These are phyloP conservation scores for Blastomyces percursus DNA, from an alignment of 2,329 filamentous ascomycete species.

Conservation along the genomic window DNA sequence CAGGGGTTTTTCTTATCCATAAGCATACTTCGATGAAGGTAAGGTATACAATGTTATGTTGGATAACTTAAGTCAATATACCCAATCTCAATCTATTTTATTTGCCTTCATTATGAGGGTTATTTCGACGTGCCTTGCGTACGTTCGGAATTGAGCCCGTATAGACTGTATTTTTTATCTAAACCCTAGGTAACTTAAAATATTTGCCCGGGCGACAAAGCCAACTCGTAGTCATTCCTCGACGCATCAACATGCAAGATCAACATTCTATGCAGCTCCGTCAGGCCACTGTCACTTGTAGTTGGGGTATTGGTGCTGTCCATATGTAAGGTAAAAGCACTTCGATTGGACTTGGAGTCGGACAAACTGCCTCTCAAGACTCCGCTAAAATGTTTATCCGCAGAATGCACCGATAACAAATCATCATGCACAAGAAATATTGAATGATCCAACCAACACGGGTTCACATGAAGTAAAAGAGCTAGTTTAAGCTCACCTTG, in stretches of 20 bases:
- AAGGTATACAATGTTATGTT: not conserved
- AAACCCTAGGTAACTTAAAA: not conserved
- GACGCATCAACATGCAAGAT: not conserved
- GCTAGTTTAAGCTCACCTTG: not conserved
- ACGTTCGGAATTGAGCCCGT: not conserved
- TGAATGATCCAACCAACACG: not conserved
- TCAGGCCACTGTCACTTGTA: not conserved
- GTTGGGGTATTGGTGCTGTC: not conserved
- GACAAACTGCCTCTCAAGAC: not conserved
- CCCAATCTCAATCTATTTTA: not conserved
- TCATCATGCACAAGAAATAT: no score
- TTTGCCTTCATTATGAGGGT: not conserved
- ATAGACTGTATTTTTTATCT: not conserved
- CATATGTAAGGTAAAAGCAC: not conserved
- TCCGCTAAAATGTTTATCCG: constrained; percentile 1
- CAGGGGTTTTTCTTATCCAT: not conserved
- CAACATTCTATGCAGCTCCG: not conserved
- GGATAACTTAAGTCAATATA: not conserved
- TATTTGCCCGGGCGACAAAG: not conserved
- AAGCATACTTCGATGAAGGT: not conserved
- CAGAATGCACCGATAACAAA: no score
- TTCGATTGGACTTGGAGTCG: not conserved
- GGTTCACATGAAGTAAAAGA: not conserved
- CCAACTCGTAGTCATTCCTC: not conserved
- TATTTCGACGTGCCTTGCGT: not conserved